phyloP scores from a whole-genome alignment of 257 asterid genomes.

The Anisodus acutangulus region DNA sequence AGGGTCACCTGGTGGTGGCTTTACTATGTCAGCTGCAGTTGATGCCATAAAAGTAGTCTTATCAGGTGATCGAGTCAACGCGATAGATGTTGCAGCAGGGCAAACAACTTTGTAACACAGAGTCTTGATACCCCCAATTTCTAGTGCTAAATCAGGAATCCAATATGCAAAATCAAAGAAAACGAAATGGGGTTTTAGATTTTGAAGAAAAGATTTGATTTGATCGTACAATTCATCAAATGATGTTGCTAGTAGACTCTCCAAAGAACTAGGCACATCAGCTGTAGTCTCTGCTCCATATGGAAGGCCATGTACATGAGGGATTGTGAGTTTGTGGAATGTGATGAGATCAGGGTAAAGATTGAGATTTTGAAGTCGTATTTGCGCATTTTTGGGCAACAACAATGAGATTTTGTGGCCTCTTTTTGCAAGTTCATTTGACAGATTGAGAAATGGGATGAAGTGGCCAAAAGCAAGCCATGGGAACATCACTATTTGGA shows the following conservation, averaged over 20 bases:
- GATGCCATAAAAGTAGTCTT: background rate
- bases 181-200: conserved; percentile 47
- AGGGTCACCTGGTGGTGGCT: conserved; percentile 33
- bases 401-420: conserved; percentile 52
- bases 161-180: conserved; percentile 57
- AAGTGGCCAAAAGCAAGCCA: conserved; percentile 69
- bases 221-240: conserved; percentile 49
- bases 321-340: conserved; percentile 49
- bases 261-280: conserved; percentile 41
- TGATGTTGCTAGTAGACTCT: conserved; percentile 43
- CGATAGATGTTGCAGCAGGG: conserved; percentile 32
- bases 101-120: conserved; percentile 36
- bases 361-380: conserved; percentile 40
- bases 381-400: conserved; percentile 39
- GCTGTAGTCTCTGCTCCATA: conserved; percentile 50
- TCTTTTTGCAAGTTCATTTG: conserved; percentile 56
- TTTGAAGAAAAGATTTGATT: conserved; percentile 36
- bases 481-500: conserved; percentile 54
- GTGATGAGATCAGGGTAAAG: conserved; percentile 45
- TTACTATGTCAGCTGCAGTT: conserved; percentile 26
- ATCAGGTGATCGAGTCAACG: conserved; percentile 23
- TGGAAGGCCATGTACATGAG: conserved; percentile 62
- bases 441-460: conserved; percentile 46
- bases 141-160: conserved; percentile 51
- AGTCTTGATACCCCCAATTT: conserved; percentile 46